Evolutionary conservation across 1,284 basidiomycete genomes (phyloP).

Genomic region (Mycena sp.): DNA sequence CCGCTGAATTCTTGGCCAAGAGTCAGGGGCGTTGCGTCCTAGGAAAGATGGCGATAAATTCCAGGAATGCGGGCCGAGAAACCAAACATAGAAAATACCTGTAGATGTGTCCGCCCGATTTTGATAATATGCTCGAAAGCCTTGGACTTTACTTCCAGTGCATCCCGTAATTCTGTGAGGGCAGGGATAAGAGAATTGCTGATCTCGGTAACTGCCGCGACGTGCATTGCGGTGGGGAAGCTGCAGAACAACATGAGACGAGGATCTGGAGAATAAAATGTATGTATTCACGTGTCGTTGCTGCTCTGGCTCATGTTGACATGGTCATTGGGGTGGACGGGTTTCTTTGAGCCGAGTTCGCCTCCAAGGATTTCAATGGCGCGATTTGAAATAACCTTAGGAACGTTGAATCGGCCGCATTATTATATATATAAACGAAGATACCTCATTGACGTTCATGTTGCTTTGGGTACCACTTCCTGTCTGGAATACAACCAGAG

Average conservation of each 20-base stretch:
- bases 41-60: slow-evolving; percentile 19
- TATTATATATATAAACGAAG: neutral
- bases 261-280: slow-evolving; percentile 3
- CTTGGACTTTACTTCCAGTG: slow-evolving; percentile 84
- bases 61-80: neutral
- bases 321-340: slow-evolving; percentile 99
- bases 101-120: slow-evolving; percentile 97
- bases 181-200: slow-evolving; percentile 86
- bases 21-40: slow-evolving; percentile 98
- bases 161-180: slow-evolving; percentile 84
- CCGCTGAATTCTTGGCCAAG: slow-evolving; percentile 99
- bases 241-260: slow-evolving; percentile 51
- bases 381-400: slow-evolving; percentile 95
- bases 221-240: slow-evolving; percentile 99
- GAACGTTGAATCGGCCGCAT: slow-evolving; percentile 4
- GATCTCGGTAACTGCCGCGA: slow-evolving; percentile 94
- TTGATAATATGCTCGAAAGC: slow-evolving; percentile 94
- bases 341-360: slow-evolving; percentile 94
- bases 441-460: slow-evolving; percentile 98
- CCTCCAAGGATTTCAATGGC: slow-evolving; percentile 98
- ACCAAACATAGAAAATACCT: slow-evolving; percentile 52
- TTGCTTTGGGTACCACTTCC: slow-evolving; percentile 99
- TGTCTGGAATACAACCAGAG: slow-evolving; percentile 99
- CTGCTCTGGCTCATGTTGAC: slow-evolving; percentile 99
- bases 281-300: slow-evolving; percentile 87